A percentile compares a stretch with the other conserved stretches of the same genome.
Evolutionary conservation across 345 rosid species (phyloP).

Genomic region (Salix caprea): DNA sequence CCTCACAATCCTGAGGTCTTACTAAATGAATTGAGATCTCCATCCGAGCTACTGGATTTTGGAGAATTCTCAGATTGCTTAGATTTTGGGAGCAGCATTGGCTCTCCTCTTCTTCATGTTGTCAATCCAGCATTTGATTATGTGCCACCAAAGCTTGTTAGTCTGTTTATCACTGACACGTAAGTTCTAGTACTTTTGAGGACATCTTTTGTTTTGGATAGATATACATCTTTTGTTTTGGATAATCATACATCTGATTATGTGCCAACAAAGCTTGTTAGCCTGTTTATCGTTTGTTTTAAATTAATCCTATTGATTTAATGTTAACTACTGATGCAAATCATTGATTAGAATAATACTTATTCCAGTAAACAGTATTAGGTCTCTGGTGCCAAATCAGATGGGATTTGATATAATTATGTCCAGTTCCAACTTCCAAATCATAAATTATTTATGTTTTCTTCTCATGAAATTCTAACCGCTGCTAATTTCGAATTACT

Average conservation of each 20-base stretch:
- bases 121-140: conserved; percentile 94
- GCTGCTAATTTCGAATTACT: background rate
- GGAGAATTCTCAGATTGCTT: conserved; percentile 97
- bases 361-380: background rate
- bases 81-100: conserved; percentile 63
- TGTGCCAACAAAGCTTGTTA: conserved; percentile 94
- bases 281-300: conserved; percentile 52
- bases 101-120: conserved; percentile 82
- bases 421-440: background rate
- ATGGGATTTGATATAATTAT: background rate
- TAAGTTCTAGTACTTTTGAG: conserved; percentile 40
- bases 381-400: background rate
- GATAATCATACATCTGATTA: conserved; percentile 51
- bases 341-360: background rate
- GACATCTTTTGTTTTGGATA: background rate
- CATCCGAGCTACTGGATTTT: conserved; percentile 89
- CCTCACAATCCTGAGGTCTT: conserved; percentile 96
- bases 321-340: background rate
- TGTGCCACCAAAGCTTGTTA: conserved; percentile 95
- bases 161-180: conserved; percentile 95
- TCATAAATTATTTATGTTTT: background rate
- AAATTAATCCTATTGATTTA: background rate
- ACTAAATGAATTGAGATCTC: conserved; percentile 91
- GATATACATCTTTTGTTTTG: background rate
- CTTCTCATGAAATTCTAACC: background rate